Conservation (phyloP, 208 protist genomes). For the Leishmania aethiopica region DNA sequence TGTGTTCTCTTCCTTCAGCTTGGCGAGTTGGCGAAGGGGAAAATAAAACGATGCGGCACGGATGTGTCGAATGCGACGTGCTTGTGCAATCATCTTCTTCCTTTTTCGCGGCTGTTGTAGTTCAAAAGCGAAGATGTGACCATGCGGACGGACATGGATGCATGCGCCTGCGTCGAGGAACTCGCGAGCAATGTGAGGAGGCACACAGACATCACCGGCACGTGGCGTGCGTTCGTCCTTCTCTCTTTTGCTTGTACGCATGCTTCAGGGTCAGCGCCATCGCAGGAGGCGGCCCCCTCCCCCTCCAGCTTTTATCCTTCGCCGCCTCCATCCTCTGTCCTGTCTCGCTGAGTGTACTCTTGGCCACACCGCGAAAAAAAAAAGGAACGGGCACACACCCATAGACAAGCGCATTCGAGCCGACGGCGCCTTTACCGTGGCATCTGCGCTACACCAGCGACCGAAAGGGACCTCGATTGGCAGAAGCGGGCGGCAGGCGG, state of each 20-base stretch:
- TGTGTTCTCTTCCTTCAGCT: background rate
- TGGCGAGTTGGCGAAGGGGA: background rate
- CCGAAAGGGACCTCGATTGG: background rate
- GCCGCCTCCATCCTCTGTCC: background rate
- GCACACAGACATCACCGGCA: background rate
- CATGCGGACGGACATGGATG: background rate
- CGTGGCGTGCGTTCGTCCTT: background rate
- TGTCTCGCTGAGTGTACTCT: background rate
- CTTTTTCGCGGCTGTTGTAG: background rate
- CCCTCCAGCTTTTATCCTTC: background rate
- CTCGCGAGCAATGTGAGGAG: too few relatives aligned
- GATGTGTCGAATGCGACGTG: too few relatives aligned
- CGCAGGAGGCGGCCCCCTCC: background rate
- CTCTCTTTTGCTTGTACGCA: background rate
- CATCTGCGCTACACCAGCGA: background rate
- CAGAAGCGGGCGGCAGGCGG: background rate
- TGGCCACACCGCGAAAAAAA: background rate
- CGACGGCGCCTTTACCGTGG: background rate
- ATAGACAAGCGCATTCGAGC: background rate
- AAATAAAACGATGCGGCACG: background rate
- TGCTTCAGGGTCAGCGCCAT: background rate
- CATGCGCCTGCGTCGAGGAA: background rate
- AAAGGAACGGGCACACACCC: background rate
- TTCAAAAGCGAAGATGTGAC: background rate
- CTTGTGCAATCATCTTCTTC: background rate